phyloP scores from a whole-genome alignment of 768 basidiomycete species.

The Favolaschia claudopus region DNA sequence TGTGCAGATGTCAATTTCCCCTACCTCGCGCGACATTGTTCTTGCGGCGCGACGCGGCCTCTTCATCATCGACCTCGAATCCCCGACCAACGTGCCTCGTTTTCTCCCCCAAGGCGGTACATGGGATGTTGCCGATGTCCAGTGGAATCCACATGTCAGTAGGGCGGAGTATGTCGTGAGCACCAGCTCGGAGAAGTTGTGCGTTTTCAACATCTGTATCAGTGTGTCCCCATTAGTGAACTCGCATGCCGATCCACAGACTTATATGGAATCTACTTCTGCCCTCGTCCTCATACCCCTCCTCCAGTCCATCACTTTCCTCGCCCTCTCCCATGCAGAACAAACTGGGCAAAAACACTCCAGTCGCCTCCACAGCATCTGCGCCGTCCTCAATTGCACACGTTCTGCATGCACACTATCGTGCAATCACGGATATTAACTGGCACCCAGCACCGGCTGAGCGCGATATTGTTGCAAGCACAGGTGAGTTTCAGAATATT shows the following conservation, averaged over 20 bases:
- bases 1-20: conserved; percentile 88
- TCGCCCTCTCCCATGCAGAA: neutral
- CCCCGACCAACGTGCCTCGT: conserved; percentile 85
- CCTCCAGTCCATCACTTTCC: neutral
- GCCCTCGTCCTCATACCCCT: conserved; percentile 44
- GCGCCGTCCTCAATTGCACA: conserved; percentile 87
- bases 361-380: too few species aligned
- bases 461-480: conserved; percentile 86
- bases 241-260: conserved; percentile 40
- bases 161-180: conserved; percentile 85
- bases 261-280: conserved; percentile 94
- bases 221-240: neutral
- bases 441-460: conserved; percentile 89
- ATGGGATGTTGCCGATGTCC: conserved; percentile 94
- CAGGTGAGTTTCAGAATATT: conserved; percentile 35
- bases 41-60: conserved; percentile 93
- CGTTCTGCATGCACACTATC: conserved; percentile 87
- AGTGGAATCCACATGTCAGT: conserved; percentile 87
- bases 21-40: conserved; percentile 86
- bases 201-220: conserved; percentile 31
- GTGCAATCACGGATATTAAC: conserved; percentile 97
- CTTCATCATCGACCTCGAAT: conserved; percentile 93
- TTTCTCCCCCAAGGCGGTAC: conserved; percentile 96
- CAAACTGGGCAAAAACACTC: too few species aligned
- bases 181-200: conserved; percentile 91